Evolutionary conservation across 202 grass and related monocot genomes (phyloP).

Genomic region (Musa balbisiana): DNA sequence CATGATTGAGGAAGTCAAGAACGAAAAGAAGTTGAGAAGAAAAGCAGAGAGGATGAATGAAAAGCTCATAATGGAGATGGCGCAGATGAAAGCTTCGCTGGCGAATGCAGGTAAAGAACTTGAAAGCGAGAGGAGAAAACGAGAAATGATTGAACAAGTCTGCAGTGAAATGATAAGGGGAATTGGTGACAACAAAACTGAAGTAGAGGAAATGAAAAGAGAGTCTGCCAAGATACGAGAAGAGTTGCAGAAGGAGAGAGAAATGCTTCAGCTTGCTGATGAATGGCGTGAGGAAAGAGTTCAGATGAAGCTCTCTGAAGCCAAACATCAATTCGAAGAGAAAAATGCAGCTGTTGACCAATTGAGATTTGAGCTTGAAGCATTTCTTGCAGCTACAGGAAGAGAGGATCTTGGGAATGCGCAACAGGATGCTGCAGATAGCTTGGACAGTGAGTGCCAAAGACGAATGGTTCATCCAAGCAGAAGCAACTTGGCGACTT

Average conservation of each 20-base stretch:
- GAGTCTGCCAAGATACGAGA: constrained; percentile 35
- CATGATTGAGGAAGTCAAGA: constrained; percentile 41
- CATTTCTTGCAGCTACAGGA: constrained; percentile 33
- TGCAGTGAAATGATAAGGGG: constrained; percentile 51
- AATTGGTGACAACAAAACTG: constrained; percentile 26
- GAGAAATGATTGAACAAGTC: constrained; percentile 45
- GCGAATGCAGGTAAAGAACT: constrained; percentile 37
- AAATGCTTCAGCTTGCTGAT: constrained; percentile 71
- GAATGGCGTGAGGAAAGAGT: constrained; percentile 83
- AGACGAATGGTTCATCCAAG: constrained; percentile 8
- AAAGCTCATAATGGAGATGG: constrained; percentile 47
- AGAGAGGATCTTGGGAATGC: neutral
- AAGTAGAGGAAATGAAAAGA: constrained; percentile 38
- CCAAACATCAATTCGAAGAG: constrained; percentile 78
- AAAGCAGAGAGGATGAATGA: constrained; percentile 44
- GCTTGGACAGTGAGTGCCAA: constrained; percentile 7
- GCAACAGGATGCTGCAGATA: neutral
- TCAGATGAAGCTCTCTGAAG: constrained; percentile 82
- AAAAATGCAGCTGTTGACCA: constrained; percentile 64
- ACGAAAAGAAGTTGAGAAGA: constrained; percentile 43
- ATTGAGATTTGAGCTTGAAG: constrained; percentile 55
- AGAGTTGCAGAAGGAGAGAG: constrained; percentile 57
- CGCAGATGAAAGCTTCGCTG: constrained; percentile 30
- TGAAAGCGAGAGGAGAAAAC: constrained; percentile 44
- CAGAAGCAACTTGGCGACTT: neutral